These are phyloP conservation scores for Pseudonitzschia delicatissima DNA, from an alignment of 108 stramenopile genomes.

Conservation along the genomic window DNA sequence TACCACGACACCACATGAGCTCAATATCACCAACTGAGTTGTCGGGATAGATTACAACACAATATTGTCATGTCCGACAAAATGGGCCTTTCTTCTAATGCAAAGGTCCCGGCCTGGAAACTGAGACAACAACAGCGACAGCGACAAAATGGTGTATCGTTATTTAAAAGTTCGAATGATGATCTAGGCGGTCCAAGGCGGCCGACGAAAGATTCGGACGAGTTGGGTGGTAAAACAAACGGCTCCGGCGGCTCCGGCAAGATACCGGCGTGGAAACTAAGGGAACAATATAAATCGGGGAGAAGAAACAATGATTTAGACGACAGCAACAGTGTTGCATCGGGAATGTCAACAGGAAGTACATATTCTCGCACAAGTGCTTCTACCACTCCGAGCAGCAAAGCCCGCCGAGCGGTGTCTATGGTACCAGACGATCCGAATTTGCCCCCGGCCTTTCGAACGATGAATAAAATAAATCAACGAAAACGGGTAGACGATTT, in stretches of 20 bases:
- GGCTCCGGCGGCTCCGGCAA: neutral
- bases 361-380: no score
- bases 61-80: neutral
- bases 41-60: neutral
- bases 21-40: no score
- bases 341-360: neutral
- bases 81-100: neutral
- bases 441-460: slow-evolving; percentile 32
- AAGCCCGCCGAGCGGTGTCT: slow-evolving; percentile 8
- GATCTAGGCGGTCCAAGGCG: neutral
- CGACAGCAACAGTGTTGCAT: neutral
- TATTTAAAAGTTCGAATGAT: neutral
- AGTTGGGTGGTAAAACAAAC: neutral
- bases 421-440: slow-evolving; percentile 18
- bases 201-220: slow-evolving; percentile 1
- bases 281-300: slow-evolving; percentile 29
- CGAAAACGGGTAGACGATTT: slow-evolving; percentile 22
- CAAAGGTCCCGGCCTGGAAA: slow-evolving; percentile 10
- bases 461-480: slow-evolving; percentile 16
- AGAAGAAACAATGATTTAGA: neutral
- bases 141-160: neutral
- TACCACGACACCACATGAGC: no score
- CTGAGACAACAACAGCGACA: slow-evolving; percentile 1
- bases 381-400: no score
- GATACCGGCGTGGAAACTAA: slow-evolving; percentile 29